Conservation (phyloP, 129 eudicot genomes). For the Logfia minima region DNA sequence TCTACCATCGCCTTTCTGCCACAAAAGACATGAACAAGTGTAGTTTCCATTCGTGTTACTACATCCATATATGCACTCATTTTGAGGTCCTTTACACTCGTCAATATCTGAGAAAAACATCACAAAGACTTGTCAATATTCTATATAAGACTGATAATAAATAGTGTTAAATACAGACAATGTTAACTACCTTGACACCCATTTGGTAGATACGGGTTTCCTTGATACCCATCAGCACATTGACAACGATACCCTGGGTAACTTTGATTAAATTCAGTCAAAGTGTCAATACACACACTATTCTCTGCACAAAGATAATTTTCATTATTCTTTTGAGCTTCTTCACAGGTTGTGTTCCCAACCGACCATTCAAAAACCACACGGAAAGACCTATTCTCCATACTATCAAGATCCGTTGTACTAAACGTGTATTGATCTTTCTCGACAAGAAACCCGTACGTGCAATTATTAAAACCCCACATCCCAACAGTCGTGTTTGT, state of each 20-base stretch:
- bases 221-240: constrained; percentile 25
- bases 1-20: constrained; percentile 28
- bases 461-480: constrained; percentile 28
- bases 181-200: constrained; percentile 24
- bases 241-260: constrained; percentile 16
- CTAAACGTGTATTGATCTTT: neutral
- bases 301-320: constrained; percentile 18
- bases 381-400: constrained; percentile 13
- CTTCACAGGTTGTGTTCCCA: constrained; percentile 10
- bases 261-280: neutral
- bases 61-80: constrained; percentile 21
- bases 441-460: constrained; percentile 23
- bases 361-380: constrained; percentile 27
- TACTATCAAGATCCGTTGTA: constrained; percentile 9
- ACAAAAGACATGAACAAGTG: constrained; percentile 14
- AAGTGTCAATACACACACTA: constrained; percentile 12
- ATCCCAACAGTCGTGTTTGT: neutral
- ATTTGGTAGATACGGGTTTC: constrained; percentile 27
- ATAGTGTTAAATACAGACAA: neutral
- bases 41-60: constrained; percentile 15
- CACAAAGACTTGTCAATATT: neutral
- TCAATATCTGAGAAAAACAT: constrained; percentile 20
- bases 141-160: neutral
- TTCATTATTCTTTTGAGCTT: constrained; percentile 3
- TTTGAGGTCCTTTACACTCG: constrained; percentile 10